Base-by-base conservation (phyloP, 2,329 filamentous ascomycete species). In the Penicillium corylophilum region DNA sequence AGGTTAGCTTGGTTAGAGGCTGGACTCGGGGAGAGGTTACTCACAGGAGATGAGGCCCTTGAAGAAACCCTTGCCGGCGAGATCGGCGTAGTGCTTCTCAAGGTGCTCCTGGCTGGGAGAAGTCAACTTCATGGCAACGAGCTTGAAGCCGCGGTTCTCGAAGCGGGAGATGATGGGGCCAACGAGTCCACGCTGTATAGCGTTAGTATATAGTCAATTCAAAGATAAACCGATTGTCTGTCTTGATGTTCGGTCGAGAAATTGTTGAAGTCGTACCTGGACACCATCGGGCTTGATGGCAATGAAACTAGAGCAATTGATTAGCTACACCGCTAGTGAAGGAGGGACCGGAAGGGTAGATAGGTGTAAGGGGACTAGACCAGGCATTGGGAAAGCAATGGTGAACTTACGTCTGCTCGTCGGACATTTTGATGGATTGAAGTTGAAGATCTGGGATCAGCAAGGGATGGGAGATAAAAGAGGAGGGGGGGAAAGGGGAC, bases 211-310 rank as follows among this genome's bases (percentile, higher is more conserved):
- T 50, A 26, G 18, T 53, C 53, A 57, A 57, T 61, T 53, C 49
- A 16, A 23, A 29, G 10, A 35, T 7, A 5, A 29, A 44, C 33
- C 38, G 39, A 43, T 12, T 5, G 20, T 50, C 20, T 16, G 22
- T 42, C n/a, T 46, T 46, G 16, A 15, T 44, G 3, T 10, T 41
- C 33, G 28, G 28, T 24, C 46, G 44, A 20, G 6, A 33, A 15
- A 31, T n/a, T 13, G n/a, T 48, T 20, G 13, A 38, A 20, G 51
- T 48, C 68, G 66, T 87, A 95, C 91, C 87, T 96, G 94, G 81
- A 97, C 94, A 78, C 94, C 94, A 81, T 97, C 94, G 70, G 93
- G 94, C 91, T 99, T 99, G 86, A 99, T 90, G 76, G 94, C 94
- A 85, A 97, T 97, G 89, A 97, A 97, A 82, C 93, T 97, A 71